Evolutionary conservation across 2,329 filamentous ascomycete species (phyloP).

Genomic region (Cercospora zeina): DNA sequence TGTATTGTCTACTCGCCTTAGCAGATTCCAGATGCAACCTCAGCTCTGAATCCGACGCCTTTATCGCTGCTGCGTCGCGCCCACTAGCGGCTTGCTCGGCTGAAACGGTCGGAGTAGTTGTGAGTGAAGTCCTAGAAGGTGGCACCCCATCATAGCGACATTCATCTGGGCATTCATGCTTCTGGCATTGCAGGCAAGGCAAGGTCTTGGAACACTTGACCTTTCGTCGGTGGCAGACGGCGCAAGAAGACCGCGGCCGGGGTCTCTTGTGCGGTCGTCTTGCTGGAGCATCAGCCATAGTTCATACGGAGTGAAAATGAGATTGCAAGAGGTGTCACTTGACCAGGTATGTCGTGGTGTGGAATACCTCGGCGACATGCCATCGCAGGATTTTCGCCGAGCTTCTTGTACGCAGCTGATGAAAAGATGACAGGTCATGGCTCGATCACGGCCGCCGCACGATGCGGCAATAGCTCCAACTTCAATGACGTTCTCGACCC

Average conservation of each 20-base stretch:
- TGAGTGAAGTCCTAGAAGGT: not conserved
- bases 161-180: constrained; percentile 18
- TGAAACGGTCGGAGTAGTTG: not conserved
- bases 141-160: constrained; percentile 23
- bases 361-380: not conserved
- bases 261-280: constrained; percentile 23
- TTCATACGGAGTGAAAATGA: not conserved
- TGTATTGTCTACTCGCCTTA: not conserved
- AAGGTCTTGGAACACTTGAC: constrained; percentile 22
- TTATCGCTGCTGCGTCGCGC: not conserved
- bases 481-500: too few species aligned
- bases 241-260: constrained; percentile 20
- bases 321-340: not conserved
- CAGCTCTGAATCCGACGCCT: not conserved
- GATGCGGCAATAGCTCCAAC: too few species aligned
- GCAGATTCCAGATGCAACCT: not conserved
- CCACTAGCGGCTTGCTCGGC: not conserved
- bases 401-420: not conserved
- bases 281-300: constrained; percentile 11
- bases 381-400: constrained; percentile 1
- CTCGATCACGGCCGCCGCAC: too few species aligned
- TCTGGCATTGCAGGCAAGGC: constrained; percentile 22
- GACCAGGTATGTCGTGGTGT: not conserved
- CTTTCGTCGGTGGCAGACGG: constrained; percentile 22
- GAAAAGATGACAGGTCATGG: too few species aligned